Base-by-base conservation (phyloP, 176 grass and related monocot species). In the Zoysia pacifica region DNA sequence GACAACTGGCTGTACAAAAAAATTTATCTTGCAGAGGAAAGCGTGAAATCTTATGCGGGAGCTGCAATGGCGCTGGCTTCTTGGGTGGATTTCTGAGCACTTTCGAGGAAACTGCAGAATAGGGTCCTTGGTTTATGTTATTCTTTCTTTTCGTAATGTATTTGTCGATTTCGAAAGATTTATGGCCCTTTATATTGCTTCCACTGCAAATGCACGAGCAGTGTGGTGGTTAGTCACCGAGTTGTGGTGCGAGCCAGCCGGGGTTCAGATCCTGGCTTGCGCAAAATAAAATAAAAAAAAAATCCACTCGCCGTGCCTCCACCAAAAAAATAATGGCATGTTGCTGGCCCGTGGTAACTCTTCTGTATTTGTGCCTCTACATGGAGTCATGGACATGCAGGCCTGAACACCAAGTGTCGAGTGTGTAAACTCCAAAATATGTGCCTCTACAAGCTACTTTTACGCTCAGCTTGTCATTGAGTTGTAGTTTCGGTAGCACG, bases 31-130 rank as follows among this genome's bases (percentile, higher is more conserved):
- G 42, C 72, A 98, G 92, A 84, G 92, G 90, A 72, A 94, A 91
- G 79, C 86, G 73, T n/a, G 95, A 98, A 73, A 91, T 98, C 39
- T 74, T 98, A 60, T 98, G 95, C 12, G 95, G 95, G 19, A 91
- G 79, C 65, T 98, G 95, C 86, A 98, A 94, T 14, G 95, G 95
- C 6, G 95, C 95, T 51, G 95, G 92, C 54, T 98, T 98, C 81
- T 42, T 98, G 67, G 95, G 95, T 59, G 92, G 95, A 56, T 98
- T 93, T 68, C 2, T 98, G 56, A 98, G 91, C 83, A 87, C 86
- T 53, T 76, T 55, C 0, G 96, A 98, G 8, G 84, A 91, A 71
- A 97, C 94, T 65, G 67, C 87, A 14, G 36, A 73, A 9, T 88
- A 88, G 80, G 7, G 45, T 72, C 42, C 19, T 59, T 66, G n/a